Evolutionary conservation across 1,139 yeast species (phyloP).

Genomic region (Scheffersomyces segobiensis): DNA sequence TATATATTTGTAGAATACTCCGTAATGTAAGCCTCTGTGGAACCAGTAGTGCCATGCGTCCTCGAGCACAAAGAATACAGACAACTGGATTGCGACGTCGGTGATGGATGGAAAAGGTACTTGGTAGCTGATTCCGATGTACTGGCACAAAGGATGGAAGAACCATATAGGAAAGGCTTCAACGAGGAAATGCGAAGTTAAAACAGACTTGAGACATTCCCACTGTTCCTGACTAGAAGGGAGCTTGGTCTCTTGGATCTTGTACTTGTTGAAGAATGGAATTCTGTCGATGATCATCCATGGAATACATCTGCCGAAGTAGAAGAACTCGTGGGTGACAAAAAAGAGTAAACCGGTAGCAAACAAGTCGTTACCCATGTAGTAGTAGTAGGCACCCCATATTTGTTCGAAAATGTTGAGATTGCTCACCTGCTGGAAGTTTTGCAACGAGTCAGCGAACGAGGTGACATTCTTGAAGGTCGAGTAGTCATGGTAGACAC

Average conservation of each 20-base stretch:
- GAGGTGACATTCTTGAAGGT: slow-evolving; percentile 41
- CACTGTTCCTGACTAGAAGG: slow-evolving; percentile 47
- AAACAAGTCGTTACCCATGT: slow-evolving; percentile 43
- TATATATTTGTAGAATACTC: slow-evolving; percentile 47
- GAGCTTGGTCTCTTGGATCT: slow-evolving; percentile 43
- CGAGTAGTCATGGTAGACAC: slow-evolving; percentile 44
- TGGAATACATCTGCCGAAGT: slow-evolving; percentile 49
- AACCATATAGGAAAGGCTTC: slow-evolving; percentile 52
- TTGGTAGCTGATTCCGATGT: slow-evolving; percentile 35
- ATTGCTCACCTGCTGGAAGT: slow-evolving; percentile 30
- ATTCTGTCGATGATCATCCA: slow-evolving; percentile 46
- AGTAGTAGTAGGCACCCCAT: slow-evolving; percentile 48
- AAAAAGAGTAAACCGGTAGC: slow-evolving; percentile 49
- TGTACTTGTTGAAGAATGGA: slow-evolving; percentile 42
- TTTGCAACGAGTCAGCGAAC: slow-evolving; percentile 34
- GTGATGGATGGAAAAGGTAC: slow-evolving; percentile 42
- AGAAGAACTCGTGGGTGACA: slow-evolving; percentile 41
- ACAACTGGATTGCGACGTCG: slow-evolving; percentile 33
- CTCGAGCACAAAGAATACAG: slow-evolving; percentile 43
- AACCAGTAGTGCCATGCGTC: slow-evolving; percentile 53
- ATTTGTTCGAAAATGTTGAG: slow-evolving; percentile 34
- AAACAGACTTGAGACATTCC: slow-evolving; percentile 48
- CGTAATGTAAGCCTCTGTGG: slow-evolving; percentile 47
- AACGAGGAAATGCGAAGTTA: slow-evolving; percentile 45
- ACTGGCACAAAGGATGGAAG: slow-evolving; percentile 46